Conservation (phyloP, 1,284 basidiomycete genomes). For the Irpex lacteus region DNA sequence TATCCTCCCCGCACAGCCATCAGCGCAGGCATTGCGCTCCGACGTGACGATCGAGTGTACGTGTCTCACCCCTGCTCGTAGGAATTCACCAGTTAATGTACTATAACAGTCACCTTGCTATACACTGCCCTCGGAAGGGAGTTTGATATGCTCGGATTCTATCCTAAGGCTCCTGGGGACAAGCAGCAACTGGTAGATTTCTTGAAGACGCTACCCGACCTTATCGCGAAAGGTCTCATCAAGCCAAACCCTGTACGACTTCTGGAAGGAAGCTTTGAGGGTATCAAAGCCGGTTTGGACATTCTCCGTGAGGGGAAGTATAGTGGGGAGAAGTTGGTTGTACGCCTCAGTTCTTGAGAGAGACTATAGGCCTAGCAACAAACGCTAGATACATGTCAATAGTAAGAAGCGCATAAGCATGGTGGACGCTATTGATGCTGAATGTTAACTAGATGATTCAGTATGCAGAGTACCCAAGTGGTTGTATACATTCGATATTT, state of each 20-base stretch:
- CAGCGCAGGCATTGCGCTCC: conserved; percentile 11
- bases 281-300: conserved; percentile 21
- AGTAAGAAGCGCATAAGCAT: too few species aligned
- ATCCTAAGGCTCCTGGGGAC: conserved; percentile 17
- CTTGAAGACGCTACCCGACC: conserved; percentile 20
- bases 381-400: too few species aligned
- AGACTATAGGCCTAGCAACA: too few species aligned
- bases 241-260: conserved; percentile 21
- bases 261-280: conserved; percentile 21
- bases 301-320: conserved; percentile 24
- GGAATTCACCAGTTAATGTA: too few species aligned
- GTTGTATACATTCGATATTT: too few species aligned
- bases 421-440: too few species aligned
- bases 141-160: conserved; percentile 9
- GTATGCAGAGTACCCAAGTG: too few species aligned
- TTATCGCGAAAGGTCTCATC: conserved; percentile 18
- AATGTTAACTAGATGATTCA: too few species aligned
- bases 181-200: conserved; percentile 21
- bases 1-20: conserved; percentile 8
- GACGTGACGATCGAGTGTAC: background rate
- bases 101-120: conserved; percentile 14
- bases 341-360: background rate
- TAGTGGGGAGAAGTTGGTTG: conserved; percentile 26
- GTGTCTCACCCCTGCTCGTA: background rate
- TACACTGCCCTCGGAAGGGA: conserved; percentile 22